These are phyloP conservation scores for Ustilaginoidea virens DNA, from an alignment of 2,329 filamentous ascomycete genomes.

Conservation along the genomic window DNA sequence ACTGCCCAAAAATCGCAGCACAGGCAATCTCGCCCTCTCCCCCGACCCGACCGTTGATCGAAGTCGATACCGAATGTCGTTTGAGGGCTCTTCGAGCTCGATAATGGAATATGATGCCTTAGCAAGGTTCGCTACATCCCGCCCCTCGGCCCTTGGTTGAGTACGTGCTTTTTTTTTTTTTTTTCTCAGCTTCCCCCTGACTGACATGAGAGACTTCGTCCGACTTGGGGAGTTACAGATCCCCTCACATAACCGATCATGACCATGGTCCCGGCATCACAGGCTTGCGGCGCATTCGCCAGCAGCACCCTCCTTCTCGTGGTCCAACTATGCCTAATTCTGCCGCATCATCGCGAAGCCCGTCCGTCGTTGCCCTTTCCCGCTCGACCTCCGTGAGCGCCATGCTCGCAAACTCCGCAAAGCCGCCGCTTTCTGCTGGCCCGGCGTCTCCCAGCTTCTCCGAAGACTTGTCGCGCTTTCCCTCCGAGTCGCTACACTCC, in stretches of 20 bases:
- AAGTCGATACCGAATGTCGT: constrained; percentile 55
- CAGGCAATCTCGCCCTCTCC: constrained; percentile 40
- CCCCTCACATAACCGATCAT: constrained; percentile 69
- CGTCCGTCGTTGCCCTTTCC: constrained; percentile 40
- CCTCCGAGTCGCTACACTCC: constrained; percentile 89
- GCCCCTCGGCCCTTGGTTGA: constrained; percentile 2
- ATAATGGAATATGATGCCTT: constrained; percentile 51
- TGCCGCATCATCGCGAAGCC: constrained; percentile 44
- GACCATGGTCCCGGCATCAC: constrained; percentile 76
- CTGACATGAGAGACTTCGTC: constrained; percentile 1
- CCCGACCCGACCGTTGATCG: constrained; percentile 35
- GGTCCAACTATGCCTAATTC: constrained; percentile 49
- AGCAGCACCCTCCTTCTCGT: constrained; percentile 52
- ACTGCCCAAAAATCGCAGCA: constrained; percentile 50
- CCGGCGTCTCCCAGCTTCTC: constrained; percentile 61
- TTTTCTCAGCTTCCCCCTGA: not conserved
- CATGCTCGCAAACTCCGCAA: constrained; percentile 41
- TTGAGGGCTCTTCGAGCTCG: constrained; percentile 51
- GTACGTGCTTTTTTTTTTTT: constrained; percentile 11
- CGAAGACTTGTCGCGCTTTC: constrained; percentile 85
- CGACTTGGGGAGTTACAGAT: constrained; percentile 32
- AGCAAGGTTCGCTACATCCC: constrained; percentile 42
- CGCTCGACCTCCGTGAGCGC: constrained; percentile 58
- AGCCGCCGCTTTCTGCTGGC: constrained; percentile 40
- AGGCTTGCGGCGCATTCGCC: constrained; percentile 84